phyloP scores from a whole-genome alignment of 208 protist genomes.

The Trypanosoma brucei region DNA sequence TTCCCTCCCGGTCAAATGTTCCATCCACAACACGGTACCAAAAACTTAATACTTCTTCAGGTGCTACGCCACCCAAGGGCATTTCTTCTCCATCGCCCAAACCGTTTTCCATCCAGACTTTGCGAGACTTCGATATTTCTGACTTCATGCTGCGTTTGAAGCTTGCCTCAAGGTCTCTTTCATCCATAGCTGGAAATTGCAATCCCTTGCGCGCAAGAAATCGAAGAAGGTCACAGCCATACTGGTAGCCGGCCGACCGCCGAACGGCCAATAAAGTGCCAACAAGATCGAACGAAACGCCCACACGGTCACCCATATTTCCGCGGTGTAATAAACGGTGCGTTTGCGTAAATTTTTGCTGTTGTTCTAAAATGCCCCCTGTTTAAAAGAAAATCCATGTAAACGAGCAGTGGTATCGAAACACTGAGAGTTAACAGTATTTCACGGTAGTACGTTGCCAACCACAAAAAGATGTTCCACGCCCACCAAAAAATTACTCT shows the following conservation, averaged over 20 bases:
- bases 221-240: slow-evolving; percentile 29
- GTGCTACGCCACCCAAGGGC: slow-evolving; percentile 47
- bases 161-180: slow-evolving; percentile 2
- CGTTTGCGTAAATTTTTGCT: no score
- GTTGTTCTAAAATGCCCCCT: no score
- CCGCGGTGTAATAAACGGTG: no score
- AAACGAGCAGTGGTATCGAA: no score
- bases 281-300: slow-evolving; percentile 67
- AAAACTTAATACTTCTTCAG: slow-evolving; percentile 26
- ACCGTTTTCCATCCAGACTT: slow-evolving; percentile 7
- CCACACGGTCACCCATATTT: slow-evolving; percentile 13
- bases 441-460: no score
- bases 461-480: no score
- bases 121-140: slow-evolving; percentile 12
- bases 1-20: slow-evolving; percentile 4
- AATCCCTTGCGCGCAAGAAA: slow-evolving; percentile 39
- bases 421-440: no score
- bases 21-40: slow-evolving; percentile 42
- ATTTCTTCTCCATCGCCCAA: slow-evolving; percentile 41
- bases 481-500: no score
- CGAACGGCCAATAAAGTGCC: slow-evolving; percentile 50
- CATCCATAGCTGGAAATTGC: slow-evolving; percentile 7
- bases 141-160: slow-evolving; percentile 7
- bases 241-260: slow-evolving; percentile 56
- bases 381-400: no score